Conservation (phyloP, 2,329 filamentous ascomycete species). For the Aspergillus sp. region DNA sequence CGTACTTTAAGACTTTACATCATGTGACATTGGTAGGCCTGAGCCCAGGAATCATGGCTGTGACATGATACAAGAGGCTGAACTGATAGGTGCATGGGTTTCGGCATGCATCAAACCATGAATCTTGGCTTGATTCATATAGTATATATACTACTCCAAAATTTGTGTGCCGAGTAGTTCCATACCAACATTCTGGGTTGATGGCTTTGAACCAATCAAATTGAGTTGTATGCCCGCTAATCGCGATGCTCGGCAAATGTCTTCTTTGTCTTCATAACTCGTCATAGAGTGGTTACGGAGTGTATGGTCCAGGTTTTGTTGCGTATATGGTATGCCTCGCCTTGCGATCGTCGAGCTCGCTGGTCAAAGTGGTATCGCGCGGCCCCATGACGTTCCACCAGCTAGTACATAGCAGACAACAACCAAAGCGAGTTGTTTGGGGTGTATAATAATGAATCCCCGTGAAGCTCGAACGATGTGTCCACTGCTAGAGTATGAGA, state of each 20-base stretch:
- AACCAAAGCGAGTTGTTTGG: not conserved
- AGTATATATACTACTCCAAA: not conserved
- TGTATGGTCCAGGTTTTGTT: not conserved
- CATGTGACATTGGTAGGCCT: not conserved
- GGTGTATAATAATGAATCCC: not conserved
- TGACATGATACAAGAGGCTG: not conserved
- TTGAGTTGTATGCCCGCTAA: not conserved
- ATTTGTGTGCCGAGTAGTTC: not conserved
- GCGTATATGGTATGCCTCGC: not conserved
- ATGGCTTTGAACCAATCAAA: not conserved
- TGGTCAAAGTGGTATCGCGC: not conserved
- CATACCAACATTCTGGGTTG: not conserved
- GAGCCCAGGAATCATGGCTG: not conserved
- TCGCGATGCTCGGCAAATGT: not conserved
- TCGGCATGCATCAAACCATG: too few species aligned
- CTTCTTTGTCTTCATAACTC: too few species aligned
- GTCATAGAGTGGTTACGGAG: not conserved
- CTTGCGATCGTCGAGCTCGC: not conserved
- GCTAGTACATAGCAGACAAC: not conserved
- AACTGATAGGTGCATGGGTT: not conserved
- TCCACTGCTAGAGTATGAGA: not conserved
- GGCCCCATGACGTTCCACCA: not conserved
- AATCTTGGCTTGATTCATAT: not conserved
- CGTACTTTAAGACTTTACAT: not conserved
- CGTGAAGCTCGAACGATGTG: too few species aligned